Conservation (phyloP, 2,329 filamentous ascomycete species). For the Phialophora expanda region DNA sequence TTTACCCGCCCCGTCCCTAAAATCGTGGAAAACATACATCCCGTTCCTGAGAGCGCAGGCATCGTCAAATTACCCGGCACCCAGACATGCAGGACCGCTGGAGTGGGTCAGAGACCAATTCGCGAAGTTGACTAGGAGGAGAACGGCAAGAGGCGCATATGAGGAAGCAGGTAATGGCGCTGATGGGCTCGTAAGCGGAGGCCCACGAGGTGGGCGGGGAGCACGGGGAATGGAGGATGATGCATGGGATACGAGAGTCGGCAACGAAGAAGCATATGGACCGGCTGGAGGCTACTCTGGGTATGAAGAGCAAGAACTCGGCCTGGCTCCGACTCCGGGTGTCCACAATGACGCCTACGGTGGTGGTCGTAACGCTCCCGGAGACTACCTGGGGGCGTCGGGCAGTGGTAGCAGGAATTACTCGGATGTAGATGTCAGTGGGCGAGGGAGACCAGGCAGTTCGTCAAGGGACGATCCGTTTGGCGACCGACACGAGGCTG, state of each 20-base stretch:
- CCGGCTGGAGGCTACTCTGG: conserved; percentile 61
- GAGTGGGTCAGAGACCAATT: conserved; percentile 76
- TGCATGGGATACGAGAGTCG: conserved; percentile 82
- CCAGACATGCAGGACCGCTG: conserved; percentile 65
- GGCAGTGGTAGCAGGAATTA: conserved; percentile 46
- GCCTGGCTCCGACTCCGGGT: conserved; percentile 50
- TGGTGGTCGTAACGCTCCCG: conserved; percentile 44
- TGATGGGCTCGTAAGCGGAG: conserved; percentile 44
- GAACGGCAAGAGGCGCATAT: conserved; percentile 73
- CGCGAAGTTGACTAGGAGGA: conserved; percentile 66
- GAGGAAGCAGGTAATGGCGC: conserved; percentile 58
- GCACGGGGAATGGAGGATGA: conserved; percentile 76
- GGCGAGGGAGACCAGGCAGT: conserved; percentile 51
- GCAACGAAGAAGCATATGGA: conserved; percentile 61
- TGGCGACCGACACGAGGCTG: conserved; percentile 67
- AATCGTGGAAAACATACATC: conserved; percentile 62
- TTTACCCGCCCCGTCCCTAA: conserved; percentile 64
- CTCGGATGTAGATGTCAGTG: conserved; percentile 40
- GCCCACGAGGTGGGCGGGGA: conserved; percentile 56
- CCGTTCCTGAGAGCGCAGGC: conserved; percentile 64
- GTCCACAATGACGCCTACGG: conserved; percentile 47
- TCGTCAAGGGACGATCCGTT: conserved; percentile 66
- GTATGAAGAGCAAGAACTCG: conserved; percentile 80
- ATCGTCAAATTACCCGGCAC: conserved; percentile 57
- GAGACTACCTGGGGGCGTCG: conserved; percentile 48